Evolutionary conservation across 805 yeast genomes (phyloP), one percentile per base, ranked within the genome.

Genomic region (Candida saitoana): DNA sequence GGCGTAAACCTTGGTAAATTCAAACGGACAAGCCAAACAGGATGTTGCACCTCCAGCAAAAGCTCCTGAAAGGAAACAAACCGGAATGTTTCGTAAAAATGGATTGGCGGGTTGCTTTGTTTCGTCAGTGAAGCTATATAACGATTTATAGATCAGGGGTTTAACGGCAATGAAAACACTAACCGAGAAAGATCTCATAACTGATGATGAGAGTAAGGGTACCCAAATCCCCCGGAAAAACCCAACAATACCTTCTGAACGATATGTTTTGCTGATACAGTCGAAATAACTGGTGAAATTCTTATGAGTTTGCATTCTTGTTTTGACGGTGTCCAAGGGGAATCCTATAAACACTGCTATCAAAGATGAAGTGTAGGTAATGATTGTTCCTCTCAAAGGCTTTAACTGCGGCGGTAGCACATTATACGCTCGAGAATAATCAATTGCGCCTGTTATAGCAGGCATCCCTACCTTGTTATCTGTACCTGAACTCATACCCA

Each of bases 291-390:
- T 72, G 12, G 65, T 64, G 62, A 78, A 87, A 38, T 59, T 56
- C 41, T 74, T 70, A 54, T 85, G 83, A 0, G 95, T 84, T 58
- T 87, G 96, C 80, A 85, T 81, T 45, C 96, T 69, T 0, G 95
- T 88, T 59, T 87, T 87, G 45, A 88, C 70, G n/a, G 93, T 83
- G 57, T 87, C 96, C 38, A 87, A 61, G 0, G 96, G 96, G 54
- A 81, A 87, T 15, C 93, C 95, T n/a, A 80, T 73, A 3, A 78
- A 67, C 1, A 89, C 82, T 15, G 89, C 73, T 9, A 74, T 59
- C 34, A 83, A 59, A 0, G 89, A 81, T 2, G 90, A 67, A 0
- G 78, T 60, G 49, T 80, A 84, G 0, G 93, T 86, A 39, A 84
- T 55, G 2, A 80, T 60, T 7, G 84, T 73, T 1, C 80, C 70